A percentile compares a stretch with the other conserved stretches of the same genome.
Evolutionary conservation across 2,329 filamentous ascomycete genomes (phyloP).

Genomic region (Colletotrichum abscissum): DNA sequence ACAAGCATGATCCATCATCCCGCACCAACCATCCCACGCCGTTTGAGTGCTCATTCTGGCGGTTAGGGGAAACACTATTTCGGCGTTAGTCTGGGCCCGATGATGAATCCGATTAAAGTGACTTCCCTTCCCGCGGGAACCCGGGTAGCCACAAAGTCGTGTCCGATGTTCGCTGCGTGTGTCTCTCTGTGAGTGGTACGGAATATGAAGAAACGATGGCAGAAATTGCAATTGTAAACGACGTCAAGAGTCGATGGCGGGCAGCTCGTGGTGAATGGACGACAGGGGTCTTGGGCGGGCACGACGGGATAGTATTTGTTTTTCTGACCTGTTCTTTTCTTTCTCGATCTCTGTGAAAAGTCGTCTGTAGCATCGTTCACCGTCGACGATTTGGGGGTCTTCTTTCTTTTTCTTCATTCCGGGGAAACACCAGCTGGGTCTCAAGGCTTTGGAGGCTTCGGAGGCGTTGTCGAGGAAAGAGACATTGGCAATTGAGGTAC

Average conservation of each 20-base stretch:
- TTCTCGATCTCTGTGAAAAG: constrained; percentile 7
- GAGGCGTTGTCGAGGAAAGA: constrained; percentile 10
- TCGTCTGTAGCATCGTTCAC: not conserved
- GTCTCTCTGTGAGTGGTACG: not conserved
- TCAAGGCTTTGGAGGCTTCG: not conserved
- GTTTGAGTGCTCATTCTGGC: not conserved
- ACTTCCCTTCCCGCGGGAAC: not conserved
- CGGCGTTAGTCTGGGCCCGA: not conserved
- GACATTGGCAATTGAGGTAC: not conserved
- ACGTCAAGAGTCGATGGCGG: constrained; percentile 13
- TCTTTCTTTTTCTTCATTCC: constrained; percentile 31
- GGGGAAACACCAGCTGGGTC: constrained; percentile 30
- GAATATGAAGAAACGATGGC: not conserved
- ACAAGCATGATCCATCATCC: constrained; percentile 20
- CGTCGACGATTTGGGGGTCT: not conserved
- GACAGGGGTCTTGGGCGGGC: not conserved
- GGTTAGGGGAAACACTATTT: not conserved
- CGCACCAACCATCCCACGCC: not conserved
- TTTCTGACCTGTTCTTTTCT: not conserved
- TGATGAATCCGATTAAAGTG: not conserved
- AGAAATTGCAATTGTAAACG: not conserved
- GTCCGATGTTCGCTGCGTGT: not conserved
- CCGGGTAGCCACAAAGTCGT: not conserved
- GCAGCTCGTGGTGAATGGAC: not conserved
- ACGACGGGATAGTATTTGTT: not conserved